Evolutionary conservation across 169 alveolate genomes (phyloP), one percentile per base, ranked within the genome.

Genomic region (Plasmodium coatneyi): DNA sequence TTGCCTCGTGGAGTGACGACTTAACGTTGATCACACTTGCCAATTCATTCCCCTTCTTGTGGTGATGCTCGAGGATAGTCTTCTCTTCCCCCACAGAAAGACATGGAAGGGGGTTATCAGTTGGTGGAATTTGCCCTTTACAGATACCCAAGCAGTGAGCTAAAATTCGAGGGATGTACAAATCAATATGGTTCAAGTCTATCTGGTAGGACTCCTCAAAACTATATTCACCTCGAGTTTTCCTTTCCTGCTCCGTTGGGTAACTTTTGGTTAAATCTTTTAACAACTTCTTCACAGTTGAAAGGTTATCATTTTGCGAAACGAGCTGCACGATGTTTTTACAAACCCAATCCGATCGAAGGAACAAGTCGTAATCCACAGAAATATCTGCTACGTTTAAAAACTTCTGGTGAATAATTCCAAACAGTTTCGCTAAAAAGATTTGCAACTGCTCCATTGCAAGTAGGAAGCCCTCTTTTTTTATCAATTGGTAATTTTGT

Each of bases 141-240:
- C 30, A 72, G 54, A 10, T 86, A 22, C 52, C 19, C 71, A 89
- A 43, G n/a, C 34, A 66, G 25, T 89, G 76, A 7, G 46, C 22
- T 28, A 89, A 56, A 3, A 89, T 78, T 89, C 81, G 60, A 6
- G 49, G 39, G 39, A 79, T 19, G 78, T 79, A 89, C 52, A 30
- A 30, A 60, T 79, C 30, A 39, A 89, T 89, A 60, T 89, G 70
- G 71, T 79, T 66, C 72, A 89, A 89, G 49, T 89, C 89, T 32
- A 89, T 89, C 34, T 72, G 82, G 28, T 89, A 89, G 9, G 71
- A 7, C 5, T 89, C 94, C 71, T 89, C 74, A 89, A 89, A 89
- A 66, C 3, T 19, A 9, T 89, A 71, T 60, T 89, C 90, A 22
- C 16, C 19, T 14, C 30, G 81, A 22, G 16, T 30, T 54, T 32